phyloP scores from a whole-genome alignment of 2,329 filamentous ascomycete species.

The Sarocladium strictum region DNA sequence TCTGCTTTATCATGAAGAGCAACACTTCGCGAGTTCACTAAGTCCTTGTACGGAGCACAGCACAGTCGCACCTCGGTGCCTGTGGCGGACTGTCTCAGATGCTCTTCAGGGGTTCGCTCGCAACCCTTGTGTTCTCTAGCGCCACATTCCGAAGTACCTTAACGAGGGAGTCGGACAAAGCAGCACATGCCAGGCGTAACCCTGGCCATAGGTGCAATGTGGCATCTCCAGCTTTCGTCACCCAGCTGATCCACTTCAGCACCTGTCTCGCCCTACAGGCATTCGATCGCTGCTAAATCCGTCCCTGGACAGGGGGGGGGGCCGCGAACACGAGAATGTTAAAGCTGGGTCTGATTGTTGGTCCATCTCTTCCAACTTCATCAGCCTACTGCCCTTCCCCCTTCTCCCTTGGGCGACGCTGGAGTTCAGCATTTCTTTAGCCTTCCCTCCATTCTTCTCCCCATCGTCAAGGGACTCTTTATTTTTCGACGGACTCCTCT shows the following conservation, averaged over 20 bases:
- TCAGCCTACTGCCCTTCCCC: neutral
- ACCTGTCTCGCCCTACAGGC: too few species aligned
- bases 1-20: neutral
- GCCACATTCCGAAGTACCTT: too few species aligned
- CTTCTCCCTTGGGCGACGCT: conserved; percentile 3
- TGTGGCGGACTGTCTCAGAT: too few species aligned
- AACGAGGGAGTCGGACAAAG: too few species aligned
- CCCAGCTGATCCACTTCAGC: conserved; percentile 1
- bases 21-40: neutral
- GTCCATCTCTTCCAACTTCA: neutral
- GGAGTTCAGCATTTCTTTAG: conserved; percentile 2
- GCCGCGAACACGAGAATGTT: neutral
- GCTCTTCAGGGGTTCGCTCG: too few species aligned
- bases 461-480: neutral
- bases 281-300: neutral
- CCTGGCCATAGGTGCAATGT: neutral
- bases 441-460: neutral
- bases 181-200: neutral
- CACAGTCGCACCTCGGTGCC: too few species aligned
- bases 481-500: conserved; percentile 1
- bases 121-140: too few species aligned
- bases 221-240: conserved; percentile 1
- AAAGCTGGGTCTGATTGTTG: neutral
- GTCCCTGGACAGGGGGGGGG: neutral
- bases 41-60: too few species aligned